Evolutionary conservation across 164 flowering plant species (phyloP), one percentile per base, ranked within the genome.

Genomic region (Piper betle): DNA sequence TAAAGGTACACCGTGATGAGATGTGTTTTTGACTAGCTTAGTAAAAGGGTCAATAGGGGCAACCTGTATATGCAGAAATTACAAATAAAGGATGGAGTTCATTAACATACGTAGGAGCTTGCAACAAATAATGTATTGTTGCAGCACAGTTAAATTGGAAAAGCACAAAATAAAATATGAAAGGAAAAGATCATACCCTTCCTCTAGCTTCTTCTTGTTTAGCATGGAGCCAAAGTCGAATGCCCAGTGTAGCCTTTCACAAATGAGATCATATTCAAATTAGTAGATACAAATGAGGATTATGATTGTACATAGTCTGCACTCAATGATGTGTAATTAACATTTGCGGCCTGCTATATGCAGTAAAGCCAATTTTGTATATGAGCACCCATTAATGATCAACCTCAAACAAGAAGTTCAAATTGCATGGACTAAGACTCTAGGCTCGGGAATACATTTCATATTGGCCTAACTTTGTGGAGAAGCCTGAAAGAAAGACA

Each of bases 201-300:
- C 88, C 85, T 69, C 68, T 77, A n/a, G 74, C 61, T 18, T 71
- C 57, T 75, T 83, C 83, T 81, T 81, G 81, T 62, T 66, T 75
- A 19, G 71, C 18, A 61, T 75, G 61, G 33, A 78, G 79, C 84
- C 74, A 78, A 6, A 91, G 53, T 62, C 97, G 81, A 56, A 74
- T 41, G 65, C 93, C 97, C 62, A 91, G 62, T 17, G 88, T 89
- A 67, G 88, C 91, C 97, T 91, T 64, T 6, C 43, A 61, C 54
- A 62, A 70, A 64, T 59, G 33, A 25, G 33, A 25, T 8, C 53
- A 73, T 54, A 64, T 5, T 39, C 19, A 17, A 19, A 55, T 4
- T 25, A 9, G 39, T 55, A 15, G 33, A 39, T 55, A 25, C 10
- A 10, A 4, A 46, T 46, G 50, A 10, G 15, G 10, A 46, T 46